Base-by-base conservation (phyloP, 495 filamentous ascomycete genomes). In the Cudoniella acicularis region DNA sequence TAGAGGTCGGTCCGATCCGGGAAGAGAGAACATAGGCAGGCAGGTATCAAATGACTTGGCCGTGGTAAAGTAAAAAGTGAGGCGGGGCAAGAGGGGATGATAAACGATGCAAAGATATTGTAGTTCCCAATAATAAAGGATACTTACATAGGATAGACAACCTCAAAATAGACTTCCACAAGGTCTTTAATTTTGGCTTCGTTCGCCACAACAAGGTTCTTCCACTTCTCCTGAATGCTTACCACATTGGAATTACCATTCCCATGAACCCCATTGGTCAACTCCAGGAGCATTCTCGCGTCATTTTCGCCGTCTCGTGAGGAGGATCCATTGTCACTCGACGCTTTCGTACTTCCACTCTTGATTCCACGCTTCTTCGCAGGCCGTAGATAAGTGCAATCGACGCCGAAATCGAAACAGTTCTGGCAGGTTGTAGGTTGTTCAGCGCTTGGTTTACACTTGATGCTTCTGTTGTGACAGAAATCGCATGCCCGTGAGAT, bases 81-180 rank as follows among this genome's bases (percentile, higher is more conserved):
- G n/a, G n/a, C n/a, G n/a, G n/a, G n/a, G n/a, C n/a, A n/a, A n/a
- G n/a, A n/a, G n/a, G n/a, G n/a, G n/a, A n/a, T n/a, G n/a, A n/a
- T n/a, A n/a, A n/a, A n/a, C n/a, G n/a, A n/a, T n/a, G n/a, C n/a
- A n/a, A n/a, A n/a, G n/a, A n/a, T n/a, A n/a, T n/a, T n/a, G n/a
- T n/a, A n/a, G n/a, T n/a, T n/a, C n/a, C n/a, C n/a, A n/a, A n/a
- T n/a, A n/a, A n/a, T n/a, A n/a, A n/a, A n/a, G n/a, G n/a, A n/a
- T n/a, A 57, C 57, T 56, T 51, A 64, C 58, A 64, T 58, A 6
- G 62, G 62, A 61, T 64, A 64, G n/a, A 64, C 57, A 16, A 64
- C 40, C 25, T 61, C 49, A 47, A 64, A 61, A 41, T 61, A 64
- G 10, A 64, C 42, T 1, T 57, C 46, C 11, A 61, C 57, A 10